phyloP scores from a whole-genome alignment of 306 rosid species.

The Cucumis cinereus region DNA sequence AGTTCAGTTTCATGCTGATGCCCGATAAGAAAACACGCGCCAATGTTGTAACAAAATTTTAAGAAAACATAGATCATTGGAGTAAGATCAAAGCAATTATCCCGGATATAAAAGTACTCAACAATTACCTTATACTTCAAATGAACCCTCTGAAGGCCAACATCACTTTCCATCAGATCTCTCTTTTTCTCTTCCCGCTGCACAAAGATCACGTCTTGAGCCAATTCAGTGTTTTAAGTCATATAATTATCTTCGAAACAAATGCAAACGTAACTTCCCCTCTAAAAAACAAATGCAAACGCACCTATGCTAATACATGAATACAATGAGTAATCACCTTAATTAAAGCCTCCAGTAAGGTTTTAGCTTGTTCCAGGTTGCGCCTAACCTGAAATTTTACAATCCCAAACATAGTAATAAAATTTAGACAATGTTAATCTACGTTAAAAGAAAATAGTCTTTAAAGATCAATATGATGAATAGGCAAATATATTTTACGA shows the following conservation, averaged over 20 bases:
- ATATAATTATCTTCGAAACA: not conserved
- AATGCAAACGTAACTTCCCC: not conserved
- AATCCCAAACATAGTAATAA: conserved; percentile 4
- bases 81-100: not conserved
- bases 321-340: conserved; percentile 40
- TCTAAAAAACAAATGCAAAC: not conserved
- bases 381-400: conserved; percentile 69
- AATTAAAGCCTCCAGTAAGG: conserved; percentile 73
- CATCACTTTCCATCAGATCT: conserved; percentile 88
- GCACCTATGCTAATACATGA: not conserved
- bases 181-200: conserved; percentile 94
- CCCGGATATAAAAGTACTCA: not conserved
- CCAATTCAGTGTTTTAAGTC: conserved; percentile 11
- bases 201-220: conserved; percentile 13
- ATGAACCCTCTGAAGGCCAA: conserved; percentile 80
- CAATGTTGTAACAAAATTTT: not conserved
- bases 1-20: conserved; percentile 43
- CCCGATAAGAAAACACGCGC: not conserved
- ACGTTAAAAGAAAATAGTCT: not conserved
- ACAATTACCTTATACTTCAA: conserved; percentile 73
- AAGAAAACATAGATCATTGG: not conserved
- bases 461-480: not conserved
- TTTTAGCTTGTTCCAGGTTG: conserved; percentile 96
- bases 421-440: not conserved
- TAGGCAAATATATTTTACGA: not conserved